Base-by-base conservation (phyloP, 345 rosid genomes). In the Laguncularia racemosa region DNA sequence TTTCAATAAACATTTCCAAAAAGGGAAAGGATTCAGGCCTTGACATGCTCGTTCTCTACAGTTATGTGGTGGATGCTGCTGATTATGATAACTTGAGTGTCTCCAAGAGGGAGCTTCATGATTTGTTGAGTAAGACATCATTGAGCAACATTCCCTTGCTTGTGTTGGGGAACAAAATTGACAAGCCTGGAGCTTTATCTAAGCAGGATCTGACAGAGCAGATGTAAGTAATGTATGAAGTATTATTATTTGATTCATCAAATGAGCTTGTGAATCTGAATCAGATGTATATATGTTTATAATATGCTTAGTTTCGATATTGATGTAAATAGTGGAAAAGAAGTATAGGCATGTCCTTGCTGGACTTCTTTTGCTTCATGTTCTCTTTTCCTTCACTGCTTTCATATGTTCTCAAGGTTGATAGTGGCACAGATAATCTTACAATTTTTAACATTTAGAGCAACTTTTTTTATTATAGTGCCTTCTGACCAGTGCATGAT, bases 61-160 rank as follows among this genome's bases (percentile, higher is more conserved):
- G 78, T 5, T 75, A 67, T 53, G 76, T 75, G 14, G 79, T 75
- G 9, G 79, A 75, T 54, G 73, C 79, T 38, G 79, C 79, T 21
- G 79, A 75, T 55, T 55, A 62, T 44, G 79, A 75, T 60, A 64
- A 66, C 51, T 56, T 75, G 46, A 55, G 69, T 46, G 62, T 75
- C 26, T 60, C 79, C 16, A 62, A 71, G 57, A 67, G 76, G 17
- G 79, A 75, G 67, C 62, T 75, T n/a, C 79, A 75, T 40, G 79
- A 70, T 11, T 68, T 75, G 46, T 40, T 75, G 38, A 50, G 50
- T 20, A 75, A 75, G 58, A 75, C 79, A n/a, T 70, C 75, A 38
- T 61, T 75, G 12, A 57, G 52, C 20, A 70, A 70, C 23, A 75
- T 75, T 48, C 79, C 79, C 14, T 48, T 75, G 66, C 73, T 75